phyloP scores from a whole-genome alignment of 352 stramenopile genomes.

The Pythium guiyangense region DNA sequence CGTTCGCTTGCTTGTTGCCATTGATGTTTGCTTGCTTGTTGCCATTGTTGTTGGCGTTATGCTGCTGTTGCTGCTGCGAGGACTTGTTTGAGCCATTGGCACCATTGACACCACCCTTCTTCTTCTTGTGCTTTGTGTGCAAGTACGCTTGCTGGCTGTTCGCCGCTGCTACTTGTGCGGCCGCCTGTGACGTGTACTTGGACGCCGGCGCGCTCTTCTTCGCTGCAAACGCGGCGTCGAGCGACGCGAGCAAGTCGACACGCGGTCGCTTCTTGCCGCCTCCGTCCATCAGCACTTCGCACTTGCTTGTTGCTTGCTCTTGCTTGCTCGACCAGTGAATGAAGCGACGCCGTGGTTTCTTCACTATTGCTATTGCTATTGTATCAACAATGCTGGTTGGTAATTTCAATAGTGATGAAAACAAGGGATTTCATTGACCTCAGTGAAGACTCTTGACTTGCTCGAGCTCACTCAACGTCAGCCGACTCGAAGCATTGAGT shows the following conservation, averaged over 20 bases:
- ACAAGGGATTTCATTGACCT: too few relatives aligned
- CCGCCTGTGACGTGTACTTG: conserved; percentile 71
- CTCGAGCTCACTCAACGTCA: too few relatives aligned
- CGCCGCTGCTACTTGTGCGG: conserved; percentile 27
- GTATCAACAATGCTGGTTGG: too few relatives aligned
- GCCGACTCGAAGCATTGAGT: too few relatives aligned
- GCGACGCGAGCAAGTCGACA: conserved; percentile 67
- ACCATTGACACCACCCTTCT: too few relatives aligned
- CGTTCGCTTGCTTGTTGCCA: neutral
- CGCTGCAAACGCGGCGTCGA: conserved; percentile 67
- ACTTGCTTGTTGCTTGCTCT: too few relatives aligned
- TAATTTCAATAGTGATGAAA: too few relatives aligned
- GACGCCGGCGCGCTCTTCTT: conserved; percentile 24
- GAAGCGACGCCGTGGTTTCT: too few relatives aligned
- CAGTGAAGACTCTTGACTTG: too few relatives aligned
- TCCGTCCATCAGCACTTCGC: conserved; percentile 1
- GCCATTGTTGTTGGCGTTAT: conserved; percentile 1
- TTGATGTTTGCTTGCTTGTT: conserved; percentile 6
- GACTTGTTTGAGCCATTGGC: conserved; percentile 9
- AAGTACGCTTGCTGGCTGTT: conserved; percentile 62
- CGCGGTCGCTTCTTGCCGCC: conserved; percentile 56
- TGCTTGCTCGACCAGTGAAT: too few relatives aligned
- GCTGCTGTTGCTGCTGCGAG: conserved; percentile 2
- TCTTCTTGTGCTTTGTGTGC: conserved; percentile 58
- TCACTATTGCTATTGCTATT: too few relatives aligned